These are phyloP conservation scores for Peribolospora baueri DNA, from an alignment of 768 basidiomycete species.

Conservation along the genomic window DNA sequence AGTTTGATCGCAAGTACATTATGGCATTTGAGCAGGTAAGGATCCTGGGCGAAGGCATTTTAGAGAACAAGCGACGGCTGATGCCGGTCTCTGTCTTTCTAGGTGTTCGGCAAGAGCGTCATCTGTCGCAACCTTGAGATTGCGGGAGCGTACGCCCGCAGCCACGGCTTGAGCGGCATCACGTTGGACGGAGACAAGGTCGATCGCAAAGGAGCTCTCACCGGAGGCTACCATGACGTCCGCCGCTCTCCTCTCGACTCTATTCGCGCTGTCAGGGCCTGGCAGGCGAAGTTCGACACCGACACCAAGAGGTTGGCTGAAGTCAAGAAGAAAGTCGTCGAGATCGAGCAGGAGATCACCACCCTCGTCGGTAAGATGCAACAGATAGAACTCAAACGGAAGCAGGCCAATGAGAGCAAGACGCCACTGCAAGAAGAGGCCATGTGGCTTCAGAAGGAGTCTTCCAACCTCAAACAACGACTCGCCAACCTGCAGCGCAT, in stretches of 20 bases:
- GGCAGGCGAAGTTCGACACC: conserved; percentile 44
- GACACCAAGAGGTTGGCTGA: conserved; percentile 43
- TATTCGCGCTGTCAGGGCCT: conserved; percentile 47
- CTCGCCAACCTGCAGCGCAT: conserved; percentile 41
- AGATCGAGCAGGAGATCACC: conserved; percentile 69
- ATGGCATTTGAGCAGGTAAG: conserved; percentile 69
- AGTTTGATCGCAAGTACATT: conserved; percentile 40
- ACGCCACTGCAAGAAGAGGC: conserved; percentile 40
- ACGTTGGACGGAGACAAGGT: conserved; percentile 95
- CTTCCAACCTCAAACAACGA: conserved; percentile 39
- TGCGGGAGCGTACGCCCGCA: conserved; percentile 81
- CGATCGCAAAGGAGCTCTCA: conserved; percentile 82
- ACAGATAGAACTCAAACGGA: conserved; percentile 41
- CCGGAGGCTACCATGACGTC: conserved; percentile 86
- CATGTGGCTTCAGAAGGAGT: conserved; percentile 35
- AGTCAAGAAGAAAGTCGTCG: conserved; percentile 42
- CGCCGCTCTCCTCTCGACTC: conserved; percentile 72
- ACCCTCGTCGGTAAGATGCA: conserved; percentile 46
- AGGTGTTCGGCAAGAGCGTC: conserved; percentile 86
- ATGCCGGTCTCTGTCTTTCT: neutral
- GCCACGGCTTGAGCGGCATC: conserved; percentile 85
- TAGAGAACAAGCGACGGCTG: too few relatives aligned
- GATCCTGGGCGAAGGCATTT: neutral
- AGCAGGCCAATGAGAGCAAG: conserved; percentile 44
- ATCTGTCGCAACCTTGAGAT: conserved; percentile 80